Evolutionary conservation across 2,329 filamentous ascomycete species (phyloP).

Genomic region (Fusarium coicis): DNA sequence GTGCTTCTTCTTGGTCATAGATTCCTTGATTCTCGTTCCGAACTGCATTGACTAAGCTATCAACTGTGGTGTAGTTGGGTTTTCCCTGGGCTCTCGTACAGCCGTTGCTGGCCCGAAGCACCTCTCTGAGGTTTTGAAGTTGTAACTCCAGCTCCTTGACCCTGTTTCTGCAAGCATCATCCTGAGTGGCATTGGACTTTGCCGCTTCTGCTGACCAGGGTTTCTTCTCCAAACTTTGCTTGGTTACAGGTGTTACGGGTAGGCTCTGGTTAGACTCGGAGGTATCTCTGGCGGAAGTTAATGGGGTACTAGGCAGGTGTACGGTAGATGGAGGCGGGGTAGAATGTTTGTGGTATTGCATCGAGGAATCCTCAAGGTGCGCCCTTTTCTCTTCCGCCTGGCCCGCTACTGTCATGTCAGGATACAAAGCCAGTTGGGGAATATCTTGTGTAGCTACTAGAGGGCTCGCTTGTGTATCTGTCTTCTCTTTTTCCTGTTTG

Average conservation of each 20-base stretch:
- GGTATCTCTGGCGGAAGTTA: neutral
- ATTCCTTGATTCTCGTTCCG: neutral
- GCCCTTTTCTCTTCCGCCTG: neutral
- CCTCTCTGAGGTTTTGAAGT: neutral
- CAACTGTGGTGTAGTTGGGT: conserved; percentile 5
- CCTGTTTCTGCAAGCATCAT: neutral
- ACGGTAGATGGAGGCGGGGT: neutral
- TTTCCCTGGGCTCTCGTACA: neutral
- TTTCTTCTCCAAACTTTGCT: neutral
- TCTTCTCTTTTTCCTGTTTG: neutral
- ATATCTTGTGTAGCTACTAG: neutral
- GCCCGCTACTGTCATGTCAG: neutral
- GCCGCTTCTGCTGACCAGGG: neutral
- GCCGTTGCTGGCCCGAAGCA: neutral
- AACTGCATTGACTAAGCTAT: conserved; percentile 7
- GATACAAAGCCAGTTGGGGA: neutral
- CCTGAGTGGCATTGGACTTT: neutral
- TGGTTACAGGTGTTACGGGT: neutral
- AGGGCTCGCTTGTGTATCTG: neutral
- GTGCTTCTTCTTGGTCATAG: neutral
- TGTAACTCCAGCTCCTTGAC: neutral
- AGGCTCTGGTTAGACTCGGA: neutral
- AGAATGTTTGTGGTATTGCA: neutral
- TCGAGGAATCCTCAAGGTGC: neutral
- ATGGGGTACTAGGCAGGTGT: neutral